Base-by-base conservation (phyloP, 805 yeast species). In the Ogataea kodamae region DNA sequence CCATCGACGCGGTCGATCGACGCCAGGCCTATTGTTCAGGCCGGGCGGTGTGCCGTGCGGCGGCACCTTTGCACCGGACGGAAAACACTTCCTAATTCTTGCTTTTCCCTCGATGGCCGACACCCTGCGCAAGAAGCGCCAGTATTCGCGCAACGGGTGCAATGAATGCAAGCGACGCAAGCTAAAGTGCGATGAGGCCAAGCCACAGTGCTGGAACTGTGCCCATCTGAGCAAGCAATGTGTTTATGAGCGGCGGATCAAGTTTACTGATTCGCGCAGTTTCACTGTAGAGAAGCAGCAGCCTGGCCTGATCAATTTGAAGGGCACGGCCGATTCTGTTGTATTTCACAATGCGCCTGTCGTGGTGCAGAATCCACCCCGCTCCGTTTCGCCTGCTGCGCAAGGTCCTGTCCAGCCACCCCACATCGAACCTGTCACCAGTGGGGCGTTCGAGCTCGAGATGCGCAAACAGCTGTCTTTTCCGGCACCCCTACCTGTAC, bases 141-240 rank as follows among this genome's bases (percentile, higher is more conserved):
- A 59, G 32, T 68, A 69, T 42, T 64, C 70, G 17, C 52, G 71
- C 30, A 60, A 65, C 36, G 74, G 74, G 5, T 69, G 74, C 37
- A 46, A 49, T 24, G 70, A 66, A 42, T 69, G 74, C 48, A 68
- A 68, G 46, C 43, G 67, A 26, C 50, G 73, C 22, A 67, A 65
- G 39, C 49, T 64, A 35, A 68, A 62, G 50, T 64, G 68, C 44
- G 70, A 62, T 43, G 68, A 64, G 35, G 42, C 40, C 4, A 62
- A 61, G 30, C 68, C 68, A 1, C 43, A 41, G 10, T 68, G 74
- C 35, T 54, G 66, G 59, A 66, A 65, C 29, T 68, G 74, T 34
- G 37, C 55, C 1, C 57, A 56, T 19, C 35, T 64, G 10, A 55
- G 57, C 7, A 64, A 64, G 45, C 48, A 51, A 3, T 68, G 74